phyloP scores from a whole-genome alignment of 2,329 filamentous ascomycete species.

The Diaporthe velutina region DNA sequence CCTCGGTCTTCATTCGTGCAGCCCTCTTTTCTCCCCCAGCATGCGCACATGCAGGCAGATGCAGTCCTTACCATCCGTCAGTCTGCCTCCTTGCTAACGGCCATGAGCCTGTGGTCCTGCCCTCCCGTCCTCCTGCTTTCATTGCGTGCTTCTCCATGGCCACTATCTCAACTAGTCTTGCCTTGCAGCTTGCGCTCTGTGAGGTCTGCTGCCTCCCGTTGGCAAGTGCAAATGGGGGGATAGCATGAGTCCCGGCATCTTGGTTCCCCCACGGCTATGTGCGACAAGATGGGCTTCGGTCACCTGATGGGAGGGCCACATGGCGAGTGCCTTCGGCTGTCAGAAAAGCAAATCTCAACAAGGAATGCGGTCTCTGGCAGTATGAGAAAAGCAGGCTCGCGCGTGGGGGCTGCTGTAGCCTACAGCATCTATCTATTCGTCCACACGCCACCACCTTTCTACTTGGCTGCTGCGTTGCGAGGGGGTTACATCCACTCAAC shows the following conservation, averaged over 20 bases:
- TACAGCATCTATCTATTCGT: background rate
- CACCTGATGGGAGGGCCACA: constrained; percentile 6
- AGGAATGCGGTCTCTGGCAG: background rate
- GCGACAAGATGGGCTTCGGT: background rate
- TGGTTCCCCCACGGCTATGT: constrained; percentile 4
- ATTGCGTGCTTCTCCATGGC: background rate
- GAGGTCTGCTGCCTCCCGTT: constrained; percentile 2
- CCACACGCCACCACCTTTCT: background rate
- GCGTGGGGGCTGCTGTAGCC: background rate
- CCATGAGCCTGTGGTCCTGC: background rate
- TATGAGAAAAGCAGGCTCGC: background rate
- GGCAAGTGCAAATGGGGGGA: background rate
- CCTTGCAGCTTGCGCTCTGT: background rate
- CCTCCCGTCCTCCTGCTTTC: background rate
- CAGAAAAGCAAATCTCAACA: background rate
- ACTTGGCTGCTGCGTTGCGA: constrained; percentile 20
- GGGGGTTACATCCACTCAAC: constrained; percentile 25
- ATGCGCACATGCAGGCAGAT: background rate
- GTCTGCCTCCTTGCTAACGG: background rate
- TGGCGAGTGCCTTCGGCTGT: background rate
- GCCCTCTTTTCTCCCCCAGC: background rate
- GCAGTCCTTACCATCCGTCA: background rate
- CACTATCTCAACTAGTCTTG: background rate
- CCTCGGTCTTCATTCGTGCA: constrained; percentile 6
- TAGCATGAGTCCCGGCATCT: background rate